Evolutionary conservation across 805 yeast species (phyloP).

Genomic region (Wickerhamomyces tratensis): DNA sequence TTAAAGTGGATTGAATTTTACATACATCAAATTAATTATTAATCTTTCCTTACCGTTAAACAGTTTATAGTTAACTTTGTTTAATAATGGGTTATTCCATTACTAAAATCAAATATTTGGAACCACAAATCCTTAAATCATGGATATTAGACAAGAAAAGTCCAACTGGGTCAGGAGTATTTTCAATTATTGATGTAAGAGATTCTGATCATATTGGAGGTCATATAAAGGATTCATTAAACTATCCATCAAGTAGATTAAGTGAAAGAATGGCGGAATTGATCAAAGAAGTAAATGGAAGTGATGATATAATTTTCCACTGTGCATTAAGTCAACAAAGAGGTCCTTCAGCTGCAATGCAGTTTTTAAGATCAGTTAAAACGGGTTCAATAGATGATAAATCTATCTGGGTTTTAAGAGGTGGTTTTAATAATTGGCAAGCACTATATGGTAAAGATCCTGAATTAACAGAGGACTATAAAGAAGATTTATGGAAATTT

Average conservation of each 20-base stretch:
- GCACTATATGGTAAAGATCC: constrained; percentile 57
- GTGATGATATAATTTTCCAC: constrained; percentile 67
- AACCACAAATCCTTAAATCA: constrained; percentile 30
- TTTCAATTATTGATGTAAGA: constrained; percentile 72
- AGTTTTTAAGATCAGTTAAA: constrained; percentile 31
- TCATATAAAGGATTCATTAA: constrained; percentile 46
- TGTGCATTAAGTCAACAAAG: constrained; percentile 88
- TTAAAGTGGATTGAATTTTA: too few relatives aligned
- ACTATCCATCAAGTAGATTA: constrained; percentile 40
- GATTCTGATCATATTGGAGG: constrained; percentile 79
- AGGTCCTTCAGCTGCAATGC: constrained; percentile 79
- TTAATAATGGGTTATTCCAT: constrained; percentile 16
- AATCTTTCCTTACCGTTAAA: too few relatives aligned
- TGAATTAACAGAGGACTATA: constrained; percentile 51
- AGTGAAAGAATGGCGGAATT: constrained; percentile 24
- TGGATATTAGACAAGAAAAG: constrained; percentile 31
- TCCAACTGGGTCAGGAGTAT: constrained; percentile 28
- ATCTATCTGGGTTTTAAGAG: constrained; percentile 61
- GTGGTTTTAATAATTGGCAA: constrained; percentile 88
- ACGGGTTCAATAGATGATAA: constrained; percentile 21
- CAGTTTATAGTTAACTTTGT: too few relatives aligned
- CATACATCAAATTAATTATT: too few relatives aligned
- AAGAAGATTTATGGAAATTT: constrained; percentile 31
- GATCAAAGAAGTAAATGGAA: constrained; percentile 6
- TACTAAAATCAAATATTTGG: constrained; percentile 37